These are phyloP conservation scores for Tricholoma matsutake DNA, from an alignment of 768 basidiomycete species.

Conservation along the genomic window DNA sequence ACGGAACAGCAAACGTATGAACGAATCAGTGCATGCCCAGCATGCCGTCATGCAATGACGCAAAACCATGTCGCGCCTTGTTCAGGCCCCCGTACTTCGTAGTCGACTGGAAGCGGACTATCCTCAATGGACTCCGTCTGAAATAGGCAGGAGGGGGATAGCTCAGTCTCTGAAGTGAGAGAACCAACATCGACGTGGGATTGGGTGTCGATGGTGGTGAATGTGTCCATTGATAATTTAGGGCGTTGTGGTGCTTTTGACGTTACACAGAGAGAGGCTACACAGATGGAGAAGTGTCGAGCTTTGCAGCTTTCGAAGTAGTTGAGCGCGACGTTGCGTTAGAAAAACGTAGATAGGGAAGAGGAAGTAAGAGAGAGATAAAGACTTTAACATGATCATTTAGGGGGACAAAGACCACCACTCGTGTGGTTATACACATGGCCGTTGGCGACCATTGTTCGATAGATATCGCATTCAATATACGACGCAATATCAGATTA, in stretches of 20 bases:
- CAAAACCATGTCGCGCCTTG: slow-evolving; percentile 4
- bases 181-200: background rate
- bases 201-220: background rate
- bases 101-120: background rate
- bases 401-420: background rate
- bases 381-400: background rate
- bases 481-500: too few species aligned
- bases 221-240: background rate
- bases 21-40: background rate
- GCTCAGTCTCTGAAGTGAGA: background rate
- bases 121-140: background rate
- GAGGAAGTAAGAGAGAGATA: background rate
- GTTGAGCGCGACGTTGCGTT: background rate
- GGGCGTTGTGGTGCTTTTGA: background rate
- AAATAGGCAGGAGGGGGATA: background rate
- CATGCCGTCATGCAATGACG: slow-evolving; percentile 2
- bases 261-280: background rate
- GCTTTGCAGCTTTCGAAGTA: background rate
- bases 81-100: background rate
- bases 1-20: background rate
- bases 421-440: background rate
- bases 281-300: background rate
- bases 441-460: background rate
- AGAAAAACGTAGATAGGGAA: background rate
- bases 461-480: background rate